phyloP scores from a whole-genome alignment of 2,329 filamentous ascomycete species.

The Apiospora saccharicola region DNA sequence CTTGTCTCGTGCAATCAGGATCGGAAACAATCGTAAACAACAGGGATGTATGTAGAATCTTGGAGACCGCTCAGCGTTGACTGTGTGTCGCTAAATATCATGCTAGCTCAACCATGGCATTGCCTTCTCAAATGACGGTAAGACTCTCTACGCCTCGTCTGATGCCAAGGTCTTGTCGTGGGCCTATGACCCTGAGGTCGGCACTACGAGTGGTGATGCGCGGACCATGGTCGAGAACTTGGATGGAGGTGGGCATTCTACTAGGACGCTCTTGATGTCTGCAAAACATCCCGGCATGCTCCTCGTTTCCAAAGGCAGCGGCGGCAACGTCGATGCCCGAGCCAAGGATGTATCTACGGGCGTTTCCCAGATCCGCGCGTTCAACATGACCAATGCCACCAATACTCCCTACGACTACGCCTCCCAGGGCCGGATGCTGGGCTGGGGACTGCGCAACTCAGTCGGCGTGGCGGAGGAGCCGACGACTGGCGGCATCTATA shows the following conservation, averaged over 20 bases:
- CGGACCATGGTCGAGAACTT: slow-evolving; percentile 68
- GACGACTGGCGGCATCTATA: slow-evolving; percentile 57
- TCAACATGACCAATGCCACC: slow-evolving; percentile 47
- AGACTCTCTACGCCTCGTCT: slow-evolving; percentile 64
- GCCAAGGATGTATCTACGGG: slow-evolving; percentile 62
- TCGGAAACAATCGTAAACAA: slow-evolving; percentile 29
- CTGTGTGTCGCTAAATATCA: not conserved
- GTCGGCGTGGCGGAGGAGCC: slow-evolving; percentile 73
- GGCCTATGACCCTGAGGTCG: slow-evolving; percentile 64
- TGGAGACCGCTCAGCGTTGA: not conserved
- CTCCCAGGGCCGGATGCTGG: slow-evolving; percentile 55
- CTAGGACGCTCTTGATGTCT: slow-evolving; percentile 72
- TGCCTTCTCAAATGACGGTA: slow-evolving; percentile 59
- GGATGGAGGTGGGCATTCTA: slow-evolving; percentile 66
- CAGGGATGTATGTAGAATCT: slow-evolving; percentile 21
- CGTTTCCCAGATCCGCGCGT: slow-evolving; percentile 63
- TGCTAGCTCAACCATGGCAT: slow-evolving; percentile 63
- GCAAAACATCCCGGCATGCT: slow-evolving; percentile 61
- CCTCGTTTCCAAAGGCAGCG: slow-evolving; percentile 71
- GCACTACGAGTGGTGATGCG: slow-evolving; percentile 50
- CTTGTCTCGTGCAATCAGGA: slow-evolving; percentile 39
- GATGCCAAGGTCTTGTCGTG: slow-evolving; percentile 66
- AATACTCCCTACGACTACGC: slow-evolving; percentile 49
- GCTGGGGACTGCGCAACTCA: slow-evolving; percentile 77
- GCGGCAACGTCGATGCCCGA: slow-evolving; percentile 64